Percentiles rank a stretch among this genome's conserved stretches.
phyloP scores from a whole-genome alignment of 805 yeast species.

The Pichia phayaonensis region DNA sequence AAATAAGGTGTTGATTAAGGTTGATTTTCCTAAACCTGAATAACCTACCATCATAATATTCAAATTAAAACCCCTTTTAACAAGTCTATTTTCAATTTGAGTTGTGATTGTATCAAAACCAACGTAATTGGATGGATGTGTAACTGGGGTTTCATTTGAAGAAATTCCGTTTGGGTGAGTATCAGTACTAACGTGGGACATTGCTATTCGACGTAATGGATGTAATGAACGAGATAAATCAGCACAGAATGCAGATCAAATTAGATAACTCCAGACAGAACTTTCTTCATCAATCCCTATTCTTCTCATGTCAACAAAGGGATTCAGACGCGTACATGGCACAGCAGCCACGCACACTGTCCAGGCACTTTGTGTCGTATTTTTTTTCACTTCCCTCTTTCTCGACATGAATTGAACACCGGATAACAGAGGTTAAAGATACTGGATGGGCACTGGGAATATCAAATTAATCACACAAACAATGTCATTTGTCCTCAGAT shows the following conservation, averaged over 20 bases:
- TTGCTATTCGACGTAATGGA: background rate
- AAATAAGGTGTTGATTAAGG: constrained; percentile 84
- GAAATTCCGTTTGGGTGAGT: background rate
- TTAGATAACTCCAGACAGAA: too few relatives aligned
- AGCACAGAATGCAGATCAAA: background rate
- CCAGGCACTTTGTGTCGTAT: background rate
- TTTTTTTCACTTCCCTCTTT: background rate
- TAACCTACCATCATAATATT: constrained; percentile 91
- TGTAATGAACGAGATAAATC: background rate
- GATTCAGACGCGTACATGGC: background rate
- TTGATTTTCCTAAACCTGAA: constrained; percentile 92
- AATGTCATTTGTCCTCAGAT: constrained; percentile 10
- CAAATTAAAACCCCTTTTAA: constrained; percentile 90
- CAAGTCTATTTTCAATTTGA: constrained; percentile 86
- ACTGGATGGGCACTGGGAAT: background rate
- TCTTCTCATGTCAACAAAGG: background rate
- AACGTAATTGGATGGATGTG: constrained; percentile 71
- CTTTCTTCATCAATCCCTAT: background rate
- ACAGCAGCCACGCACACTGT: background rate
- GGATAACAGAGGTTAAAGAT: background rate
- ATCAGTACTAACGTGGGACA: background rate
- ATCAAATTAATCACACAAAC: background rate
- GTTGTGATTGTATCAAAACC: constrained; percentile 96
- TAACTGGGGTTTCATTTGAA: constrained; percentile 1
- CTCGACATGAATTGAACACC: background rate